A percentile compares a stretch with the other conserved stretches of the same genome.
These are phyloP conservation scores for Trametopsis cervina DNA, from an alignment of 768 basidiomycete species.

Conservation along the genomic window DNA sequence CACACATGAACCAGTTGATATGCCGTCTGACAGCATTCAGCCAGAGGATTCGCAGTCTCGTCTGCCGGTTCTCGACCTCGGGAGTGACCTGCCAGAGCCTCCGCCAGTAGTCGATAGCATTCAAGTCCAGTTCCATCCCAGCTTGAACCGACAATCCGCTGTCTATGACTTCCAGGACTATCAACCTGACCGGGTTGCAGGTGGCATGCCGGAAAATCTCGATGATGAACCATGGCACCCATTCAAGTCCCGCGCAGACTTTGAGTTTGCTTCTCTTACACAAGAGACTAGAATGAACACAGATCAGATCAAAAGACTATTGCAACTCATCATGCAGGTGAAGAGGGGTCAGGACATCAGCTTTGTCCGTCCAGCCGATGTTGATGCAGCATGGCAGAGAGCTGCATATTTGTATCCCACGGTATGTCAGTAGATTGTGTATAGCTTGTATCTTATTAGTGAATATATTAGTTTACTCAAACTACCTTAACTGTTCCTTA, in stretches of 20 bases:
- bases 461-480: not conserved
- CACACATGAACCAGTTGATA: too few relatives aligned
- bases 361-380: constrained; percentile 3
- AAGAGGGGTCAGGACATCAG: not conserved
- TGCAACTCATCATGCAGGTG: constrained; percentile 2
- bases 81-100: too few relatives aligned
- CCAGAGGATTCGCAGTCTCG: too few relatives aligned
- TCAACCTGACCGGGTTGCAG: too few relatives aligned
- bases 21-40: too few relatives aligned
- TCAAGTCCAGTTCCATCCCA: too few relatives aligned
- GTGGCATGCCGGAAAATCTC: too few relatives aligned
- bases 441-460: not conserved
- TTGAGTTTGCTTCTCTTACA: constrained; percentile 12
- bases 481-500: not conserved
- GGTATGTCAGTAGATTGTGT: constrained; percentile 2
- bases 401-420: constrained; percentile 4
- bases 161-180: too few relatives aligned
- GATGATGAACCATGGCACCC: constrained; percentile 4
- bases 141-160: too few relatives aligned
- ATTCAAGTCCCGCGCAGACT: constrained; percentile 5
- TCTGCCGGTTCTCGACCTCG: too few relatives aligned
- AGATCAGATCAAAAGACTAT: constrained; percentile 1
- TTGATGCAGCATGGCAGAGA: not conserved
- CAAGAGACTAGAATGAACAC: not conserved
- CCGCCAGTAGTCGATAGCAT: too few relatives aligned